Evolutionary conservation across 768 basidiomycete genomes (phyloP), one percentile per base, ranked within the genome.

Genomic region (Trametes gibbosa): DNA sequence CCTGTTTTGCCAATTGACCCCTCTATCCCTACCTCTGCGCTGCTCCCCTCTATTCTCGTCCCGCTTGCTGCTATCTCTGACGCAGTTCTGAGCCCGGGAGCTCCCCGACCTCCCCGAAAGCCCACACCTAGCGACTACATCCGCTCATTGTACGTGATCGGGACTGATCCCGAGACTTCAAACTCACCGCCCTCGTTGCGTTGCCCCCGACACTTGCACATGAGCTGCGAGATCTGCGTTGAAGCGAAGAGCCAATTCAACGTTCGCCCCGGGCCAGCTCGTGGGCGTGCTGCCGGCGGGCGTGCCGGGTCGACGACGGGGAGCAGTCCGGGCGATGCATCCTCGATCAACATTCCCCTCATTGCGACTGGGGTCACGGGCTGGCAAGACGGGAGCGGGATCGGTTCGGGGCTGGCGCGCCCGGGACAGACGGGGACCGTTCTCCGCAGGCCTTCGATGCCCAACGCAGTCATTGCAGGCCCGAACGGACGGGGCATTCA

Each of bases 161-260:
- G 89, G 45, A 79, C 83, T 3, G 83, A 87, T 65, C 84, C 83
- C 1, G 79, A 75, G 42, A 82, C 84, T 0, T 80, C 84, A 6
- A 85, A 84, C 69, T 81, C 85, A 2, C 82, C 86, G 3, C 82
- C 84, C 5, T 76, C 81, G 0, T 75, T 84, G 67, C 83, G 86
- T 42, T 92, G 89, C 65, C 84, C 87, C 0, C 80, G 89, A 19
- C 89, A 92, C 69, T 77, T 92, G 1, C 83, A 87, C 64, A 84
- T 83, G 5, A 82, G 81, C 34, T 92, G 89, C 64, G 83, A 88
- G 64, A 89, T 90, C 58, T 92, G 89, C 64, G 82, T 87, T n/a
- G 84, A 84, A 63, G 83, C 84, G 0, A 85, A 77, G 65, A 57
- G 59, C 23, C 56, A 62, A 34, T 62, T 62, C 48, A 56, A 21